Evolutionary conservation across 148 eudicot genomes (phyloP).

Genomic region (Nepenthes mirabilis): DNA sequence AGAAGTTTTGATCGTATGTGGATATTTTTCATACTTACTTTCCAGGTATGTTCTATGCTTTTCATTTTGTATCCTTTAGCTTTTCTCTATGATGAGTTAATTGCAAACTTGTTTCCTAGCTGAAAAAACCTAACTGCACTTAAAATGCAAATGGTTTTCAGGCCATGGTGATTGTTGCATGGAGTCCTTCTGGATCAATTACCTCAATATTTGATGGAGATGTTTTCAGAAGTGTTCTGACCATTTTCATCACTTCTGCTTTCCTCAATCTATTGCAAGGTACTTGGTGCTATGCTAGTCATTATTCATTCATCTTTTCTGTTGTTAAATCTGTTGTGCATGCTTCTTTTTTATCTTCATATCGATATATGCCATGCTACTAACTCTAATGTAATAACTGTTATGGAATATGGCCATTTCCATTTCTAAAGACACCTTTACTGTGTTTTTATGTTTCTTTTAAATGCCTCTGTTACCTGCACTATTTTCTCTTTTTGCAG

Average conservation of each 20-base stretch:
- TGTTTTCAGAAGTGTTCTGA: constrained; percentile 58
- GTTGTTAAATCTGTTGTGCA: background rate
- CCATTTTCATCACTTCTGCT: constrained; percentile 90
- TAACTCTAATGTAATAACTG: no score
- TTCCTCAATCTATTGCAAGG: constrained; percentile 84
- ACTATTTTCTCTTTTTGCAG: constrained; percentile 28
- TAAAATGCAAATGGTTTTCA: constrained; percentile 8
- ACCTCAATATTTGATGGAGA: constrained; percentile 44
- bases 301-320: background rate
- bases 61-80: background rate
- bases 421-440: no score
- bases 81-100: background rate
- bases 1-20: constrained; percentile 94
- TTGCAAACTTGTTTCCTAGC: background rate
- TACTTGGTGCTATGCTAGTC: constrained; percentile 9
- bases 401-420: no score
- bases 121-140: no score
- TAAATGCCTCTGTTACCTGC: background rate
- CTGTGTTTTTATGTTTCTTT: no score
- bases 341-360: no score
- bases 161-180: constrained; percentile 91
- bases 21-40: constrained; percentile 71
- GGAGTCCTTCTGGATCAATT: constrained; percentile 59
- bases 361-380: no score
- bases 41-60: constrained; percentile 48